Conservation (phyloP, 805 yeast species). For the Ogataea neopini region DNA sequence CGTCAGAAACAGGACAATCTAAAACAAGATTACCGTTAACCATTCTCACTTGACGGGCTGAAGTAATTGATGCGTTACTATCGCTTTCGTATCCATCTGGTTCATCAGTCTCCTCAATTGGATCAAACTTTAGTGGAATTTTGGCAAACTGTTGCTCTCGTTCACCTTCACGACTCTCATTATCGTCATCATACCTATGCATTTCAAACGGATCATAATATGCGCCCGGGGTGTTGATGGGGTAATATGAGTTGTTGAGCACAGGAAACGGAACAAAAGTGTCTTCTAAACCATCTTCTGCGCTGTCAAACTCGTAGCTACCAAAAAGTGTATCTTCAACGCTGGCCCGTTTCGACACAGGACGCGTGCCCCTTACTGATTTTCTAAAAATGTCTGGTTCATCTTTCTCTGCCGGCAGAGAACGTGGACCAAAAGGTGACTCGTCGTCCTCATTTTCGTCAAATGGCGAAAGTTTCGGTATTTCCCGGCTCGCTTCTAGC, state of each 20-base stretch:
- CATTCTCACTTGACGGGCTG: conserved; percentile 47
- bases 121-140: conserved; percentile 10
- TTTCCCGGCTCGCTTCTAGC: conserved; percentile 1
- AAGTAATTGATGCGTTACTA: conserved; percentile 15
- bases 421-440: conserved; percentile 1
- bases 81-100: conserved; percentile 12
- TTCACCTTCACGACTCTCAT: conserved; percentile 22
- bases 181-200: conserved; percentile 26
- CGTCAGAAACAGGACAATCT: conserved; percentile 85
- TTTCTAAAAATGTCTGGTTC: not conserved
- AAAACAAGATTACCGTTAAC: conserved; percentile 79
- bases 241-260: conserved; percentile 35
- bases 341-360: conserved; percentile 5
- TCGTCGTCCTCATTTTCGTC: conserved; percentile 12
- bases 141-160: conserved; percentile 7
- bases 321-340: conserved; percentile 21
- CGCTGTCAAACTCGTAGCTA: conserved; percentile 29
- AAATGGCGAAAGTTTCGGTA: conserved; percentile 16
- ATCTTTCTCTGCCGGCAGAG: conserved; percentile 1
- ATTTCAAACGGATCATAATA: conserved; percentile 34
- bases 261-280: conserved; percentile 39
- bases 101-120: conserved; percentile 4
- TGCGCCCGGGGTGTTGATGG: conserved; percentile 32
- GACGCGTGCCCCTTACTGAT: not conserved
- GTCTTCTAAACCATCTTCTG: conserved; percentile 25